A percentile compares a stretch with the other conserved stretches of the same genome.
These are phyloP conservation scores for Coniferiporia weirii DNA, from an alignment of 1,284 basidiomycete genomes.

Conservation along the genomic window DNA sequence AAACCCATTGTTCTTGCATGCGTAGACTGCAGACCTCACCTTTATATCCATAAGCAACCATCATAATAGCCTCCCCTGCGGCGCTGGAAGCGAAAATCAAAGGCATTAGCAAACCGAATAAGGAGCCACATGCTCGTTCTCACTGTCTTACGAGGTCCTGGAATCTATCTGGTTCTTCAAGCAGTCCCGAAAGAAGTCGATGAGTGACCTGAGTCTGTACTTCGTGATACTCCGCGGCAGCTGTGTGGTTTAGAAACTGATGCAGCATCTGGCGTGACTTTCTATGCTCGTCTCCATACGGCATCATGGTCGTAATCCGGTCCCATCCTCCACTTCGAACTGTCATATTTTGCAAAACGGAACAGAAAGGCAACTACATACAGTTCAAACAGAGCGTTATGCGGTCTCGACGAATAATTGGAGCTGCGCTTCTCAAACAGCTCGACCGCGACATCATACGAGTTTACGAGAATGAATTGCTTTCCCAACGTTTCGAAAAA, in stretches of 20 bases:
- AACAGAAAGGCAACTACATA: not conserved
- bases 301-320: slow-evolving; percentile 2
- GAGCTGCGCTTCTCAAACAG: slow-evolving; percentile 4
- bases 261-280: slow-evolving; percentile 24
- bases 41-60: slow-evolving; percentile 5
- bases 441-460: slow-evolving; percentile 6
- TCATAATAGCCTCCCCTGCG: slow-evolving; percentile 1
- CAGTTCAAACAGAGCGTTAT: slow-evolving; percentile 5
- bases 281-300: slow-evolving; percentile 22
- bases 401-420: slow-evolving; percentile 10
- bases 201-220: slow-evolving; percentile 21
- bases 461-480: slow-evolving; percentile 10
- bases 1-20: not conserved
- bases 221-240: slow-evolving; percentile 20
- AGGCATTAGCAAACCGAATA: not conserved
- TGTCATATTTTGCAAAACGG: too few relatives aligned
- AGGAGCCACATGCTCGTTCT: slow-evolving; percentile 16
- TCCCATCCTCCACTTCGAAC: slow-evolving; percentile 6
- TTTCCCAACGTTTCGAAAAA: slow-evolving; percentile 9
- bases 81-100: not conserved
- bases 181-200: slow-evolving; percentile 21
- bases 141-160: slow-evolving; percentile 20
- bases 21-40: not conserved
- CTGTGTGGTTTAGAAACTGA: slow-evolving; percentile 22
- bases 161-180: slow-evolving; percentile 23